phyloP scores from a whole-genome alignment of 192 early-diverging fungal species.

The Gryganskiella cystojenkinii region DNA sequence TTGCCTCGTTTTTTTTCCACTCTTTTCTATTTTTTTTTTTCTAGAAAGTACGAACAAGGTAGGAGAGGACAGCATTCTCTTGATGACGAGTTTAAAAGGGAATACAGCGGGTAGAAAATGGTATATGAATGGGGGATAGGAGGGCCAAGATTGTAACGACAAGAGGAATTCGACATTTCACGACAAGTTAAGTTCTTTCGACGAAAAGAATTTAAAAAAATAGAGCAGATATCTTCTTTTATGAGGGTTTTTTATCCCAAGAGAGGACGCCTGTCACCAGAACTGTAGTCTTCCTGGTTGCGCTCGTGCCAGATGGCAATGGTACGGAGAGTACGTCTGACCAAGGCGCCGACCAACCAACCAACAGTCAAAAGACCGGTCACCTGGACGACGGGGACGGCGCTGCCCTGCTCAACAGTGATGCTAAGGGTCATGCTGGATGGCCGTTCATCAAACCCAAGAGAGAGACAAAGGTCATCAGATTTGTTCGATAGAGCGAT shows the following conservation, averaged over 20 bases:
- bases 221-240: neutral
- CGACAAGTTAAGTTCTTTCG: too few relatives aligned
- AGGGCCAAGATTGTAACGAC: neutral
- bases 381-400: constrained; percentile 23
- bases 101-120: too few relatives aligned
- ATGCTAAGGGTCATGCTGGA: constrained; percentile 51
- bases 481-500: neutral
- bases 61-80: too few relatives aligned
- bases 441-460: neutral
- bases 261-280: constrained; percentile 36
- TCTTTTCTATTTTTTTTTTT: too few relatives aligned
- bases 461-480: too few relatives aligned
- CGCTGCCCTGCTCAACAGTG: constrained; percentile 27
- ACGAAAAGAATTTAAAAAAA: too few relatives aligned
- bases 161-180: neutral
- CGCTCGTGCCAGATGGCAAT: constrained; percentile 26
- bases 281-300: constrained; percentile 15
- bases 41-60: too few relatives aligned
- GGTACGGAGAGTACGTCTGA: constrained; percentile 25
- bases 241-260: constrained; percentile 22
- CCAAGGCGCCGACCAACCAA: constrained; percentile 41
- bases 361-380: constrained; percentile 34
- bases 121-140: neutral
- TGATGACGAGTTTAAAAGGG: too few relatives aligned
- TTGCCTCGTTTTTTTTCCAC: too few relatives aligned